Conservation (phyloP, 2,329 filamentous ascomycete genomes). For the Fusarium nurragi region DNA sequence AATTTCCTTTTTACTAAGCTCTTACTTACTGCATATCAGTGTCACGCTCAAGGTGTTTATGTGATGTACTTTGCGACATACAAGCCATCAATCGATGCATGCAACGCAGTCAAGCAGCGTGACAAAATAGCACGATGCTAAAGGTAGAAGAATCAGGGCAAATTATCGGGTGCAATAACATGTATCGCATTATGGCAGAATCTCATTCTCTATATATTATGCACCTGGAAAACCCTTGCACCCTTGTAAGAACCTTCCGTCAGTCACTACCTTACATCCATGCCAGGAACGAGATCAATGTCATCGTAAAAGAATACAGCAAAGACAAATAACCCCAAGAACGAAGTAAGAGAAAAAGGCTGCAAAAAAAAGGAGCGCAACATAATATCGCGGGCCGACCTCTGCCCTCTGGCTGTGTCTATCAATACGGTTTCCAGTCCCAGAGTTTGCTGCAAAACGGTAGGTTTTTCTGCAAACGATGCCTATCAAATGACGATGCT, state of each 20-base stretch:
- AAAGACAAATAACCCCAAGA: conserved; percentile 37
- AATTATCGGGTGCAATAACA: conserved; percentile 10
- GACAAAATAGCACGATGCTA: too few species aligned
- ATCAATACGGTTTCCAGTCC: conserved; percentile 43
- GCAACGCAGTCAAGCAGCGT: too few species aligned
- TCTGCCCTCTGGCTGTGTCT: conserved; percentile 44
- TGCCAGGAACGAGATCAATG: conserved; percentile 39
- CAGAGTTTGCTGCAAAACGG: conserved; percentile 40
- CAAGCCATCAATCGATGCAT: too few species aligned
- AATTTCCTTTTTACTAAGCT: too few species aligned
- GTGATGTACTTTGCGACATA: too few species aligned
- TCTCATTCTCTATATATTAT: conserved; percentile 46
- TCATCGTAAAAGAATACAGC: conserved; percentile 29
- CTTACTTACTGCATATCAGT: too few species aligned
- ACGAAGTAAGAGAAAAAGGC: conserved; percentile 38
- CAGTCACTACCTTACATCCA: conserved; percentile 42
- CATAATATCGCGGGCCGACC: conserved; percentile 40
- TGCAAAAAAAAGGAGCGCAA: conserved; percentile 40
- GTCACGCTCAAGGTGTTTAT: too few species aligned
- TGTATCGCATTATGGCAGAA: conserved; percentile 37
- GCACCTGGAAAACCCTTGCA: conserved; percentile 43
- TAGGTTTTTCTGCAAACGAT: conserved; percentile 38
- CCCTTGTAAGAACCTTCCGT: conserved; percentile 38
- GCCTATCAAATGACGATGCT: conserved; percentile 45
- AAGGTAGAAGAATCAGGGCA: not conserved